Base-by-base conservation (phyloP, 306 rosid genomes). In the Vigna hirtella region DNA sequence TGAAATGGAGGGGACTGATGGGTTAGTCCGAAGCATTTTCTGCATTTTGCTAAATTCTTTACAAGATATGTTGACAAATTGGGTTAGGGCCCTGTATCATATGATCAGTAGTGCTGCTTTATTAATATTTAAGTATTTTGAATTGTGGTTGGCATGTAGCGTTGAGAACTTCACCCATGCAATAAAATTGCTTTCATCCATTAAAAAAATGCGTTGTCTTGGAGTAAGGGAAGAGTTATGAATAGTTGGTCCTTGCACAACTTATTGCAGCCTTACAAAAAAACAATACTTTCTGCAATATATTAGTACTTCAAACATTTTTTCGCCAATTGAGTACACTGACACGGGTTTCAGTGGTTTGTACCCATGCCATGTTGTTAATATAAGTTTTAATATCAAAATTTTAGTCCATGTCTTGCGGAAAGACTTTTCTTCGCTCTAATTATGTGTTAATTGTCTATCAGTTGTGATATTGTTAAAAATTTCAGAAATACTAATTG, bases 21-120 rank as follows among this genome's bases (percentile, higher is more conserved):
- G 20, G 57, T 66, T 74, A 58, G 38, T 48, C 28, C 26, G 24
- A 20, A 63, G 66, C 34, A 73, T 51, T 50, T 30, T 78, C 22
- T 66, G 34, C 73, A 66, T 40, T 78, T 78, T 77, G 66, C 43
- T 43, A 57, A 62, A 73, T 14, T 40, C 68, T 34, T 72, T 9
- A 42, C 56, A 12, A 56, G 69, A 58, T 49, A 56, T 56, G 72
- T 69, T 57, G 73, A 72, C 76, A 66, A 36, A 74, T 67, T 58
- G 70, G 76, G 78, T 78, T 55, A 66, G 11, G 66, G 58, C 72
- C 18, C 42, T 73, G 72, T 72, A 65, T 83, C 74, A 71, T 72
- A 76, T 66, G 73, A 78, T 73, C 34, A 66, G 69, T 51, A 49
- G 74, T 61, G 59, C 71, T 40, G 66, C 75, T 78, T 78, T 64